Evolutionary conservation across 768 basidiomycete genomes (phyloP).

Genomic region (Suillus occidentalis): DNA sequence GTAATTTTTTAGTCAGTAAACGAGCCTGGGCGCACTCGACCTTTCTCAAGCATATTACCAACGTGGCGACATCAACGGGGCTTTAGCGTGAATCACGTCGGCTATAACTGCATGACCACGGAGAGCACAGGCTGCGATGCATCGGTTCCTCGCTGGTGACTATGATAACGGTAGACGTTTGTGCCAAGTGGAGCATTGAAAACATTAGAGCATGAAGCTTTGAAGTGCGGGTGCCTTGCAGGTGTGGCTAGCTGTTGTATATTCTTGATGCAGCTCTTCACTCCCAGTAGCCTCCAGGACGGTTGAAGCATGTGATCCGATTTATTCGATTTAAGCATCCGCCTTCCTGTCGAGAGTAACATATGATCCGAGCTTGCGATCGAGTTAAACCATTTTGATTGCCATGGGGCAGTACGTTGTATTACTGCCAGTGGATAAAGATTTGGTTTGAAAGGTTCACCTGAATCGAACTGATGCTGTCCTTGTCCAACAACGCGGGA

Average conservation of each 20-base stretch:
- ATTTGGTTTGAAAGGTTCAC: background rate
- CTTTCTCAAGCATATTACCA: background rate
- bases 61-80: background rate
- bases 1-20: background rate
- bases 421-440: background rate
- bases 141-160: conserved; percentile 66
- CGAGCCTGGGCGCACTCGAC: background rate
- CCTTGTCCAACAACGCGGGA: background rate
- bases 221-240: background rate
- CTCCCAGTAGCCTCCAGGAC: background rate
- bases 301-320: background rate
- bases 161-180: conserved; percentile 53
- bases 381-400: background rate
- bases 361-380: background rate
- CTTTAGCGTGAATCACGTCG: background rate
- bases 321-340: background rate
- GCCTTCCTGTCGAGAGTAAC: background rate
- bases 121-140: conserved; percentile 81
- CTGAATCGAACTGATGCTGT: background rate
- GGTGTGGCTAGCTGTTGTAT: background rate
- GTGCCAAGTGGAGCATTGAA: conserved; percentile 80
- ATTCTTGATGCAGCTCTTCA: background rate
- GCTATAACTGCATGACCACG: background rate
- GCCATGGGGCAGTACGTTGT: background rate
- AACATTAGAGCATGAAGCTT: background rate